Percentiles rank a stretch among this genome's conserved stretches.
Conservation (phyloP, 495 filamentous ascomycete genomes). For the Cudoniella acicularis region DNA sequence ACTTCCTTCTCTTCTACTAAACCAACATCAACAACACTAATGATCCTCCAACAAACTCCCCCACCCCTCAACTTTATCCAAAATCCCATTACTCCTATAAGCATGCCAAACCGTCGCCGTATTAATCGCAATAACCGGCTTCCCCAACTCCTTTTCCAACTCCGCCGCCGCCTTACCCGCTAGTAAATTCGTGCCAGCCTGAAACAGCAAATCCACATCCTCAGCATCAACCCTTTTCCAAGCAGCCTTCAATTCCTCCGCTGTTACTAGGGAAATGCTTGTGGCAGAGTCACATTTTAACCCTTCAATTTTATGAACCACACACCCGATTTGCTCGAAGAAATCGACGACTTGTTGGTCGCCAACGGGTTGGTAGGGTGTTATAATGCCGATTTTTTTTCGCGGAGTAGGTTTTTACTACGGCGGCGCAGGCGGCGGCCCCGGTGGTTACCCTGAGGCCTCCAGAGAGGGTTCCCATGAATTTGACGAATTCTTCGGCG, state of each 20-base stretch:
- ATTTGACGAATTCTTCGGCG: conserved; percentile 2
- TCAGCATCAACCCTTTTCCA: background rate
- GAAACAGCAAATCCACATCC: conserved; percentile 12
- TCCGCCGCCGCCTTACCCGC: conserved; percentile 9
- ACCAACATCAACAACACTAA: too few species aligned
- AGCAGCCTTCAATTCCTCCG: background rate
- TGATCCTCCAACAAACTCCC: conserved; percentile 10
- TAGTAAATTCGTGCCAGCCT: conserved; percentile 10
- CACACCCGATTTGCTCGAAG: conserved; percentile 14
- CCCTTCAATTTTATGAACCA: background rate
- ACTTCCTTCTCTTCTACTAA: background rate
- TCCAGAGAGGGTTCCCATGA: conserved; percentile 6
- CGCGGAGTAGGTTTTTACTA: conserved; percentile 4
- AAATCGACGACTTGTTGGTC: conserved; percentile 16
- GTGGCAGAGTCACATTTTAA: conserved; percentile 10
- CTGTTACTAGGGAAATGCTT: conserved; percentile 1
- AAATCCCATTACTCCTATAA: conserved; percentile 13
- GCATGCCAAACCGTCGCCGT: conserved; percentile 15
- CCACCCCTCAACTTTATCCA: conserved; percentile 7
- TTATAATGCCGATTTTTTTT: conserved; percentile 14
- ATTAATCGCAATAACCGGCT: conserved; percentile 15
- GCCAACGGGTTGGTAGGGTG: conserved; percentile 7
- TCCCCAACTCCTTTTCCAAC: conserved; percentile 11
- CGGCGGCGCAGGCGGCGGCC: conserved; percentile 5
- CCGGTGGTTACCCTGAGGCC: conserved; percentile 8